Evolutionary conservation across 2,329 filamentous ascomycete genomes (phyloP).

Genomic region (Fusarium sp.): DNA sequence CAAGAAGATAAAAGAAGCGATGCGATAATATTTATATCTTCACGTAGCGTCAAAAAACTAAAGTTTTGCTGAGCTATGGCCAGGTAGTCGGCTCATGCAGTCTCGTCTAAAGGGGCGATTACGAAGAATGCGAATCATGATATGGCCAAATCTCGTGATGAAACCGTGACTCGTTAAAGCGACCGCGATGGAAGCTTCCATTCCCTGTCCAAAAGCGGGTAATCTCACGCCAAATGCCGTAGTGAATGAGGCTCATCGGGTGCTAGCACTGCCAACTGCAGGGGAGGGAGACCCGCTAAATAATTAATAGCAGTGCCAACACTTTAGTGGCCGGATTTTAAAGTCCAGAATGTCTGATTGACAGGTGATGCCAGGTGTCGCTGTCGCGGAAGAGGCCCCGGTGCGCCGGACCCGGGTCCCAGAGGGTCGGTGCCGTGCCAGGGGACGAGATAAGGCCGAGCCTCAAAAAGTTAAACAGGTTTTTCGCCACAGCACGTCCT

Average conservation of each 20-base stretch:
- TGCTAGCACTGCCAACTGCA: slow-evolving; percentile 2
- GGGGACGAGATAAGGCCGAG: slow-evolving; percentile 45
- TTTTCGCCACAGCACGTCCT: slow-evolving; percentile 20
- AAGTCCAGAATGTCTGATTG: slow-evolving; percentile 24
- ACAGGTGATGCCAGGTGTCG: slow-evolving; percentile 37
- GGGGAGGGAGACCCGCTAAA: neutral
- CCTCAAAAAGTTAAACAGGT: slow-evolving; percentile 38
- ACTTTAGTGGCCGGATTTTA: slow-evolving; percentile 7
- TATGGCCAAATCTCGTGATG: slow-evolving; percentile 42
- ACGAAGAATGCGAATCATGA: slow-evolving; percentile 40
- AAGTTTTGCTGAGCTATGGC: neutral
- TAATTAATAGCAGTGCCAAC: neutral
- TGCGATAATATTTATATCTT: neutral
- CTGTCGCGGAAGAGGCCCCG: slow-evolving; percentile 37
- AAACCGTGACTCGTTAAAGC: slow-evolving; percentile 32
- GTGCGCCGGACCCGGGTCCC: slow-evolving; percentile 35
- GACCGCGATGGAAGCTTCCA: slow-evolving; percentile 19
- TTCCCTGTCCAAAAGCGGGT: slow-evolving; percentile 36
- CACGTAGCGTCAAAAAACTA: neutral
- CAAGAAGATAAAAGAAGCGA: neutral
- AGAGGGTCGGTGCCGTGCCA: slow-evolving; percentile 30
- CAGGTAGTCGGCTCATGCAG: slow-evolving; percentile 21
- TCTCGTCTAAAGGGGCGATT: slow-evolving; percentile 38
- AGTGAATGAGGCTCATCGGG: slow-evolving; percentile 38
- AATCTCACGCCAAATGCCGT: slow-evolving; percentile 40